A percentile compares a stretch with the other conserved stretches of the same genome.
These are phyloP conservation scores for Neurospora sp. DNA, from an alignment of 495 filamentous ascomycete genomes.

Conservation along the genomic window DNA sequence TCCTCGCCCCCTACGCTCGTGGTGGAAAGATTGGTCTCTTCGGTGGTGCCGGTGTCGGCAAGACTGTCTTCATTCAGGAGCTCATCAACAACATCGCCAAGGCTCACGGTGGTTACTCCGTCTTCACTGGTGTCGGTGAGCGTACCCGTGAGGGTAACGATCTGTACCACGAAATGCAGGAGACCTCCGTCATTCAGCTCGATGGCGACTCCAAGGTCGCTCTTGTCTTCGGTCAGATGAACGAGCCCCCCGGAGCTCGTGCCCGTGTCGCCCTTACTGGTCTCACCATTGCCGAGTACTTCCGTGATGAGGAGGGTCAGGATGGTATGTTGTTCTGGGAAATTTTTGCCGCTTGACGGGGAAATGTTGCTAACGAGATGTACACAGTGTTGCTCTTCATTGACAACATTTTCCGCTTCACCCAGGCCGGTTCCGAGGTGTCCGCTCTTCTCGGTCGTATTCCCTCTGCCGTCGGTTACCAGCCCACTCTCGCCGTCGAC, in stretches of 20 bases:
- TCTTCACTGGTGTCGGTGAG: conserved; percentile 99
- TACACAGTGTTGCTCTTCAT: conserved; percentile 88
- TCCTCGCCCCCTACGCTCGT: conserved; percentile 97
- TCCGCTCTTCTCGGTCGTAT: conserved; percentile 99
- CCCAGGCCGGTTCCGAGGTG: conserved; percentile 99
- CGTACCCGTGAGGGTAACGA: conserved; percentile 99
- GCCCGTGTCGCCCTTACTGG: conserved; percentile 97
- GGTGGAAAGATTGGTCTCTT: conserved; percentile 99
- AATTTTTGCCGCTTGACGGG: not conserved
- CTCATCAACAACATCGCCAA: conserved; percentile 99
- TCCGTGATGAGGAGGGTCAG: conserved; percentile 96
- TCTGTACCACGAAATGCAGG: conserved; percentile 99
- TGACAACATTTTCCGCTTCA: conserved; percentile 99
- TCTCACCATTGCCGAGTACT: conserved; percentile 86
- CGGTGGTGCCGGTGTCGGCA: conserved; percentile 99
- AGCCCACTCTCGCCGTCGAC: conserved; percentile 98
- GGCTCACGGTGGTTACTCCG: conserved; percentile 99
- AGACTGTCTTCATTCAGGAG: conserved; percentile 99
- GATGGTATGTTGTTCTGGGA: conserved; percentile 46
- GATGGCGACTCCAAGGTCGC: conserved; percentile 99
- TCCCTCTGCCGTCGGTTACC: conserved; percentile 99
- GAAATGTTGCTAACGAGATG: conserved; percentile 2
- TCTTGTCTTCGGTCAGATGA: conserved; percentile 99
- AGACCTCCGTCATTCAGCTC: conserved; percentile 98
- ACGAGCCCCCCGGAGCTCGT: conserved; percentile 98